Percentiles rank a stretch among this genome's conserved stretches.
phyloP scores from a whole-genome alignment of 345 rosid species.

The Microthlaspi erraticum region DNA sequence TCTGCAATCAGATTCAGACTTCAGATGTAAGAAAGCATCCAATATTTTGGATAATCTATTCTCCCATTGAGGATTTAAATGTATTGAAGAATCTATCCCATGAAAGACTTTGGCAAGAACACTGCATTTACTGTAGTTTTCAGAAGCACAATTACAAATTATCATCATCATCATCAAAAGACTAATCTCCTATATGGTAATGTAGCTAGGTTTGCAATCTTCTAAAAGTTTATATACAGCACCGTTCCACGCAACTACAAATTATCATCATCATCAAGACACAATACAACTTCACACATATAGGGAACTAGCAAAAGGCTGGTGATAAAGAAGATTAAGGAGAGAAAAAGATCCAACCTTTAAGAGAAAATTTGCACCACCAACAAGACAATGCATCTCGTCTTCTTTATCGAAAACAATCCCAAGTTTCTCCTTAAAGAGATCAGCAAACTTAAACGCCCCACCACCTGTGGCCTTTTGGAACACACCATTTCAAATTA shows the following conservation, averaged over 20 bases:
- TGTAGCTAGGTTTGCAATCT: not conserved
- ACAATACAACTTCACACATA: slow-evolving; percentile 8
- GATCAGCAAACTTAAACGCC: slow-evolving; percentile 90
- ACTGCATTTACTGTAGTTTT: not conserved
- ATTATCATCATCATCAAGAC: too few relatives aligned
- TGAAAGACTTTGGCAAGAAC: not conserved
- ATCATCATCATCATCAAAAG: not conserved
- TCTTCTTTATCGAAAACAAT: slow-evolving; percentile 86
- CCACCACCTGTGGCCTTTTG: slow-evolving; percentile 99
- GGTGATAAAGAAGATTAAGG: not conserved
- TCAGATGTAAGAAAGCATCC: slow-evolving; percentile 22
- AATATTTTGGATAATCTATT: not conserved
- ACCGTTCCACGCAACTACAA: not conserved
- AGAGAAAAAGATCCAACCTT: slow-evolving; percentile 57
- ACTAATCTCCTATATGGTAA: not conserved
- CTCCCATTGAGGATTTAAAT: not conserved
- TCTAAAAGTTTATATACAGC: not conserved
- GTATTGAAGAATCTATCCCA: not conserved
- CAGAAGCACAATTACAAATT: not conserved
- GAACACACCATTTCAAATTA: slow-evolving; percentile 20
- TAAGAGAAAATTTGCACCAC: slow-evolving; percentile 92
- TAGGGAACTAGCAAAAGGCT: not conserved
- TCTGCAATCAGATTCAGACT: slow-evolving; percentile 49
- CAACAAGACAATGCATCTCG: slow-evolving; percentile 95
- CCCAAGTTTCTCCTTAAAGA: slow-evolving; percentile 86